Percentiles rank a stretch among this genome's conserved stretches.
Conservation (phyloP, 306 rosid species). For the Astragalus glycyphyllos region DNA sequence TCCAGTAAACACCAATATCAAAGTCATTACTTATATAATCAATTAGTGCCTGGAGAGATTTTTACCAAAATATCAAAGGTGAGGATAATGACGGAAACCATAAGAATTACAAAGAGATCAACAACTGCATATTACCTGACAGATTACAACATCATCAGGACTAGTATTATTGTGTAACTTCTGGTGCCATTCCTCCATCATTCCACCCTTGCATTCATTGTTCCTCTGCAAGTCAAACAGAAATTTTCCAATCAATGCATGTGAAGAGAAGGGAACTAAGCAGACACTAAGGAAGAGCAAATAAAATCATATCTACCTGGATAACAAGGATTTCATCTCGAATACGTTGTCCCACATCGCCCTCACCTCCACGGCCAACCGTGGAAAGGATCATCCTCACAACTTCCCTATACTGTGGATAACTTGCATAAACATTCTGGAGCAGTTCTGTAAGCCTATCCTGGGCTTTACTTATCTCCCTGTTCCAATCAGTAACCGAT, state of each 20-base stretch:
- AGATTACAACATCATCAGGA: slow-evolving; percentile 96
- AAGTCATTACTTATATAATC: slow-evolving; percentile 81
- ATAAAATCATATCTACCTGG: slow-evolving; percentile 63
- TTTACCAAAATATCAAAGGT: slow-evolving; percentile 33
- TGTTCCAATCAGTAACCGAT: slow-evolving; percentile 49
- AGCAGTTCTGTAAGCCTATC: slow-evolving; percentile 90
- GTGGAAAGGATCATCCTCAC: slow-evolving; percentile 92
- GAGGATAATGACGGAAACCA: slow-evolving; percentile 32
- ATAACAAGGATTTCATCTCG: slow-evolving; percentile 96
- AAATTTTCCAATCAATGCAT: slow-evolving; percentile 39
- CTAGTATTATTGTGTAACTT: slow-evolving; percentile 98
- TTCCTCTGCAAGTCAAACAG: slow-evolving; percentile 68
- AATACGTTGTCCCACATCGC: slow-evolving; percentile 98
- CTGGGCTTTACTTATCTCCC: slow-evolving; percentile 98
- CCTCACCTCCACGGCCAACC: slow-evolving; percentile 98
- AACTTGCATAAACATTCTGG: slow-evolving; percentile 68
- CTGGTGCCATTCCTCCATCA: slow-evolving; percentile 99
- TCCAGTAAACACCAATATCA: slow-evolving; percentile 84
- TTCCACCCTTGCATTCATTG: slow-evolving; percentile 83
- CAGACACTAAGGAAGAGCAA: slow-evolving; percentile 22
- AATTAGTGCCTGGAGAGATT: slow-evolving; percentile 76
- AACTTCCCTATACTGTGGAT: slow-evolving; percentile 81
- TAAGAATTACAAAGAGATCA: slow-evolving; percentile 41
- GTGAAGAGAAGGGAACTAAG: slow-evolving; percentile 34
- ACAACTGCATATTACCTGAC: slow-evolving; percentile 73